A percentile compares a stretch with the other conserved stretches of the same genome.
Conservation (phyloP, 164 flowering plant species). For the Annona squamosa region DNA sequence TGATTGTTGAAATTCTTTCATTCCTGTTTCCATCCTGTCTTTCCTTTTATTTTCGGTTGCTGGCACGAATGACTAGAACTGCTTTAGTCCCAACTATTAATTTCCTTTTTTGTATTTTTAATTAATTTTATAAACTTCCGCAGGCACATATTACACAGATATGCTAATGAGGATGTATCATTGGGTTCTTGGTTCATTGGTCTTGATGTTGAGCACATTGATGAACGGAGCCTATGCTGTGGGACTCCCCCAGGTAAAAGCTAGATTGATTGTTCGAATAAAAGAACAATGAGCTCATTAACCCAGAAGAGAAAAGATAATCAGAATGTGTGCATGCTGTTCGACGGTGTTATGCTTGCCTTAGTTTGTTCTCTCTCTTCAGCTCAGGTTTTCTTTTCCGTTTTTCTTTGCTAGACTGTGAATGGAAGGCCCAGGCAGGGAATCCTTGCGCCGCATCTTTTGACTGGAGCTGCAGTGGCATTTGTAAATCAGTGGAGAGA, state of each 20-base stretch:
- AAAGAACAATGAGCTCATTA: background rate
- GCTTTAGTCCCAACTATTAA: background rate
- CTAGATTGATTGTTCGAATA: background rate
- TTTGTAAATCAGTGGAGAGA: conserved; percentile 83
- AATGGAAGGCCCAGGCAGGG: conserved; percentile 92
- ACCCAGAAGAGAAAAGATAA: background rate
- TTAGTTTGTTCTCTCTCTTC: background rate
- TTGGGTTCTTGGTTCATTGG: conserved; percentile 95
- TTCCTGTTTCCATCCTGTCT: background rate
- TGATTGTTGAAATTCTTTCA: background rate
- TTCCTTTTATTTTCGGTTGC: background rate
- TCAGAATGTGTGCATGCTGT: background rate
- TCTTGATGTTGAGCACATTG: conserved; percentile 82
- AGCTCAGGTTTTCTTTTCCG: background rate
- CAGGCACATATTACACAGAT: conserved; percentile 73
- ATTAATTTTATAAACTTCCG: conserved; percentile 4
- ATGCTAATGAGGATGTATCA: conserved; percentile 92
- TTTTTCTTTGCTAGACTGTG: conserved; percentile 47
- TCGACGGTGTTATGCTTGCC: background rate
- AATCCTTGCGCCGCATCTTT: conserved; percentile 90
- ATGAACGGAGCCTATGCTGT: conserved; percentile 84
- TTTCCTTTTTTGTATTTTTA: background rate
- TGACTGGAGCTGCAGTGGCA: conserved; percentile 96
- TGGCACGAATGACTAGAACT: background rate
- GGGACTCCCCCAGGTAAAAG: conserved; percentile 74